A percentile compares a stretch with the other conserved stretches of the same genome.
Evolutionary conservation across 83 land plant species (phyloP).

Genomic region (Diphasiastrum complanatum): DNA sequence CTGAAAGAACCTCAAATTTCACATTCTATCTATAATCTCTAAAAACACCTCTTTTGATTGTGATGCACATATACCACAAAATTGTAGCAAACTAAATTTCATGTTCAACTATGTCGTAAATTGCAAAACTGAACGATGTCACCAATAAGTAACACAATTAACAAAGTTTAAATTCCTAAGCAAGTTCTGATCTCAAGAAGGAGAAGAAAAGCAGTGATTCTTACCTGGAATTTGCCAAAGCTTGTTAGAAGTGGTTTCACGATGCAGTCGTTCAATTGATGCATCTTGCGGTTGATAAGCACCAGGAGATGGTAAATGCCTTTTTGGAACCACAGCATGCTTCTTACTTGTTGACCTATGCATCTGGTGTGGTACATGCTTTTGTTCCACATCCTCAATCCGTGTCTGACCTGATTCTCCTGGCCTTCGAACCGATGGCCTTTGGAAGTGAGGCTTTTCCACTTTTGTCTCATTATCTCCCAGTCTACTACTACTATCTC

Average conservation of each 20-base stretch:
- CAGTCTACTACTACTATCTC: not conserved
- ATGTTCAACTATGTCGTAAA: not conserved
- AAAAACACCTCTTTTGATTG: not conserved
- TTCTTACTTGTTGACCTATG: conserved; percentile 40
- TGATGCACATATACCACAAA: not conserved
- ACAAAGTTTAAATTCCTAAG: not conserved
- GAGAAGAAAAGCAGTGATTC: conserved; percentile 14
- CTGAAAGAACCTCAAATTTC: no score
- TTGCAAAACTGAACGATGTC: not conserved
- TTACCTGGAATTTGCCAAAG: conserved; percentile 91
- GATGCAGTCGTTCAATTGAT: conserved; percentile 91
- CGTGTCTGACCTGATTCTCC: not conserved
- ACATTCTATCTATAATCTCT: not conserved
- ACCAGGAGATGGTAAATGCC: conserved; percentile 17
- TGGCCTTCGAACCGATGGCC: not conserved
- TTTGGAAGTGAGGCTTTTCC: conserved; percentile 7
- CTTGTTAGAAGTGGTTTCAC: conserved; percentile 90
- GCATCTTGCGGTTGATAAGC: conserved; percentile 58
- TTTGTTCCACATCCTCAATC: not conserved
- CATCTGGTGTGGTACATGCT: conserved; percentile 1
- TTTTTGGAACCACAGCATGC: conserved; percentile 39
- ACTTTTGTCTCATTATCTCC: not conserved
- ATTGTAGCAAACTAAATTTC: not conserved
- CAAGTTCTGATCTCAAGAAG: not conserved
- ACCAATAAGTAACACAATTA: not conserved